phyloP scores from a whole-genome alignment of 2,329 filamentous ascomycete genomes.

The Penicillium sp. region DNA sequence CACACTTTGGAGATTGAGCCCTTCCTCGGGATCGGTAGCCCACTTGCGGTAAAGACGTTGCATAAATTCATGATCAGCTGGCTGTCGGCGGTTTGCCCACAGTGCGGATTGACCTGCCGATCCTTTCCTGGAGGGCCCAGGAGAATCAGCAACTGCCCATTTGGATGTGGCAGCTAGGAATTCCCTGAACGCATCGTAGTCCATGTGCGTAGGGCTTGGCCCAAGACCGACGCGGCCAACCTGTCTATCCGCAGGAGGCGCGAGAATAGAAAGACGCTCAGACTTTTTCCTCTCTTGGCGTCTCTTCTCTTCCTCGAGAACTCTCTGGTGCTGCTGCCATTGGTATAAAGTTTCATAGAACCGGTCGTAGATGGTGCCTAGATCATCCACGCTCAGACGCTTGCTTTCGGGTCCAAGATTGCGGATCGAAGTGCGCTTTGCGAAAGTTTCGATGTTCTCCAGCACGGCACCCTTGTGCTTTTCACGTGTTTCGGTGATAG shows the following conservation, averaged over 20 bases:
- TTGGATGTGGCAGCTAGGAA: constrained; percentile 86
- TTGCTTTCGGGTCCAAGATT: constrained; percentile 97
- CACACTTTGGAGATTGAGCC: constrained; percentile 84
- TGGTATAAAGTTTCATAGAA: constrained; percentile 94
- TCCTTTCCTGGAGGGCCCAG: constrained; percentile 59
- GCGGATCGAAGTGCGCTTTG: constrained; percentile 92
- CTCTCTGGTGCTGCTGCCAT: constrained; percentile 76
- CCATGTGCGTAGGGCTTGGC: constrained; percentile 89
- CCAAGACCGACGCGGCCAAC: constrained; percentile 86
- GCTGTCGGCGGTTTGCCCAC: constrained; percentile 63
- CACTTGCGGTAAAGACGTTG: constrained; percentile 82
- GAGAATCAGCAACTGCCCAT: constrained; percentile 91
- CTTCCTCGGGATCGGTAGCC: constrained; percentile 77
- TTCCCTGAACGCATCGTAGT: constrained; percentile 93
- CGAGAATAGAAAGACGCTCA: constrained; percentile 42
- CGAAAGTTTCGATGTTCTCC: constrained; percentile 95
- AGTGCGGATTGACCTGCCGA: constrained; percentile 54
- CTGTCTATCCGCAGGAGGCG: constrained; percentile 63
- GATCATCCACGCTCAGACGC: constrained; percentile 77
- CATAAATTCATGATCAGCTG: constrained; percentile 94
- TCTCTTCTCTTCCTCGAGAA: constrained; percentile 73
- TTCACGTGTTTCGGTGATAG: constrained; percentile 81
- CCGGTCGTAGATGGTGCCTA: constrained; percentile 87
- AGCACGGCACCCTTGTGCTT: constrained; percentile 95
- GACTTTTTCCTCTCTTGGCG: constrained; percentile 63